Conservation (phyloP, 371 early-diverging fungal genomes). For the Mortierella sp. region DNA sequence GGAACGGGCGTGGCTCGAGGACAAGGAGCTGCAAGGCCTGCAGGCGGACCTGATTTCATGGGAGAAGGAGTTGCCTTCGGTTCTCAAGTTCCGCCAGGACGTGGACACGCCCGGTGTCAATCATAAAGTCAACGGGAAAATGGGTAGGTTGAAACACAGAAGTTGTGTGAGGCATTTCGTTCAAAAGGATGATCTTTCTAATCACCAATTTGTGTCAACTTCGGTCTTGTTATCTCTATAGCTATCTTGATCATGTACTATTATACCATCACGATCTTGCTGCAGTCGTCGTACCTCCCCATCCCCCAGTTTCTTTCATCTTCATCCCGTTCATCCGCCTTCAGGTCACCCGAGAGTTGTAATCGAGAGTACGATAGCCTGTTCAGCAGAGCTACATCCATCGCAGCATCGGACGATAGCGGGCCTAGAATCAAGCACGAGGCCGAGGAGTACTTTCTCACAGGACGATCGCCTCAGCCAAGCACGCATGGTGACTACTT, state of each 20-base stretch:
- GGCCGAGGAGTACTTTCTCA: slow-evolving; percentile 24
- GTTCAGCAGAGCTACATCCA: slow-evolving; percentile 30
- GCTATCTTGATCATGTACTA: slow-evolving; percentile 37
- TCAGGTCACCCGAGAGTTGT: slow-evolving; percentile 32
- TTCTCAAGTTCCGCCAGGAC: slow-evolving; percentile 36
- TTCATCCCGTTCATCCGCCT: slow-evolving; percentile 9
- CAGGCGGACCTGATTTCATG: slow-evolving; percentile 47
- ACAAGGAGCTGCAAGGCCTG: slow-evolving; percentile 37
- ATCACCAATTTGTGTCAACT: no score
- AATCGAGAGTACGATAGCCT: slow-evolving; percentile 35
- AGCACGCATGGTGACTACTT: slow-evolving; percentile 25
- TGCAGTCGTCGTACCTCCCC: slow-evolving; percentile 46
- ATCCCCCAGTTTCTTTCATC: slow-evolving; percentile 42
- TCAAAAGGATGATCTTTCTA: background rate
- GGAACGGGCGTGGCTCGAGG: slow-evolving; percentile 39
- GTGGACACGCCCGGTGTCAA: slow-evolving; percentile 32
- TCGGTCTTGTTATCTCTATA: background rate
- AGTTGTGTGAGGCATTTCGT: no score
- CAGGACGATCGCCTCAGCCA: slow-evolving; percentile 21
- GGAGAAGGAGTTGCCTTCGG: slow-evolving; percentile 23
- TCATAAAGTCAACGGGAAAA: slow-evolving; percentile 47
- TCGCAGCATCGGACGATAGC: slow-evolving; percentile 15
- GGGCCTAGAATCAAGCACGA: slow-evolving; percentile 25
- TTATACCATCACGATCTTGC: slow-evolving; percentile 51
- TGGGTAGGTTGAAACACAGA: slow-evolving; percentile 19